phyloP scores from a whole-genome alignment of 768 basidiomycete species.

The Xanthoconium purpureum region DNA sequence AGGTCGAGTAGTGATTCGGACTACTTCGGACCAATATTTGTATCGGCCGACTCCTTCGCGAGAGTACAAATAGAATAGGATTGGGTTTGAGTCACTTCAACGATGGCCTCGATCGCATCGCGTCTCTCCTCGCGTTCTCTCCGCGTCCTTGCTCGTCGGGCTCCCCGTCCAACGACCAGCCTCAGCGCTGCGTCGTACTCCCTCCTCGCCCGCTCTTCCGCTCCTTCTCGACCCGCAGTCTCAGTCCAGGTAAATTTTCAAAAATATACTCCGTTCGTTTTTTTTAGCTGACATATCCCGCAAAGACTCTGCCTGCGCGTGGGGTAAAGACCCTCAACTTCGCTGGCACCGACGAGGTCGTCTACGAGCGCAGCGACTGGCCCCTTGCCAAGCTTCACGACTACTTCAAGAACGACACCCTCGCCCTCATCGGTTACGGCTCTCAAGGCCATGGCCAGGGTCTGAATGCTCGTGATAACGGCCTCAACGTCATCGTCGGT shows the following conservation, averaged over 20 bases:
- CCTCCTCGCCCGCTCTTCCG: slow-evolving; percentile 50
- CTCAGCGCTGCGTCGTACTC: slow-evolving; percentile 61
- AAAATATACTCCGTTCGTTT: slow-evolving; percentile 19
- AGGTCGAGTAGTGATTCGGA: slow-evolving; percentile 21
- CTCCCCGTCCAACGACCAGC: slow-evolving; percentile 43
- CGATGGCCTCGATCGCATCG: slow-evolving; percentile 56
- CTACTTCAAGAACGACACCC: slow-evolving; percentile 99
- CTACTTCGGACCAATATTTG: slow-evolving; percentile 1
- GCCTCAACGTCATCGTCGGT: slow-evolving; percentile 97
- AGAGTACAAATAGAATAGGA: slow-evolving; percentile 12
- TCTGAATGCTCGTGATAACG: slow-evolving; percentile 98
- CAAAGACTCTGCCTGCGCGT: slow-evolving; percentile 51
- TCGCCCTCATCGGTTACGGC: slow-evolving; percentile 98
- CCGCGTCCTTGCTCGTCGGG: slow-evolving; percentile 64
- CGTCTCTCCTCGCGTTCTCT: slow-evolving; percentile 64
- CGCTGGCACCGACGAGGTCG: slow-evolving; percentile 88
- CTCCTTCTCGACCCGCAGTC: slow-evolving; percentile 20
- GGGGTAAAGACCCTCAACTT: slow-evolving; percentile 96
- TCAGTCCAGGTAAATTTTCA: slow-evolving; percentile 30
- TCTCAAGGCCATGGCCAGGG: slow-evolving; percentile 99
- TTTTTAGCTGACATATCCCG: slow-evolving; percentile 4
- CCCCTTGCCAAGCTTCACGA: slow-evolving; percentile 96
- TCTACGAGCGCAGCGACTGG: slow-evolving; percentile 98
- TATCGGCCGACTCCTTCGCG: slow-evolving; percentile 12
- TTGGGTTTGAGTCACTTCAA: slow-evolving; percentile 8